Percentiles rank a stretch among this genome's conserved stretches.
Evolutionary conservation across 2,329 filamentous ascomycete genomes (phyloP).

Genomic region (Penicillium sp.): DNA sequence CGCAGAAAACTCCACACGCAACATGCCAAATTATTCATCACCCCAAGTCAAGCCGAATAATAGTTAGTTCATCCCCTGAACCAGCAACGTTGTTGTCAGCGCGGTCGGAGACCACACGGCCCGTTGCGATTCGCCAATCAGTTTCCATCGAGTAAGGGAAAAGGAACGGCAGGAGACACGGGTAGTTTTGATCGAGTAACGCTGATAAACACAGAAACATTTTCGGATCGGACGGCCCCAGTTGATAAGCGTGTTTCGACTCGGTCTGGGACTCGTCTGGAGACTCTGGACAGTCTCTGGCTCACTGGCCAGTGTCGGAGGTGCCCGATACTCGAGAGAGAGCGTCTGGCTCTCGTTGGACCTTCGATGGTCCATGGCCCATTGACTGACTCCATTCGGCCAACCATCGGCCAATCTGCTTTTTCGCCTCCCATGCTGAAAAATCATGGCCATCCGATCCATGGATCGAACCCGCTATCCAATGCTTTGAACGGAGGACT

Average conservation of each 20-base stretch:
- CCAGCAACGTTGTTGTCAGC: background rate
- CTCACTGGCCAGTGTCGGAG: slow-evolving; percentile 34
- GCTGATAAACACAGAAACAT: slow-evolving; percentile 23
- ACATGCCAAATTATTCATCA: background rate
- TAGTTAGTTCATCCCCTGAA: too few relatives aligned
- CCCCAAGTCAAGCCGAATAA: background rate
- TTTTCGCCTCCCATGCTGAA: background rate
- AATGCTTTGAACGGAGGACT: background rate
- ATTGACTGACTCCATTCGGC: background rate
- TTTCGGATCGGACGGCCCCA: slow-evolving; percentile 12
- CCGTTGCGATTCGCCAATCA: slow-evolving; percentile 1
- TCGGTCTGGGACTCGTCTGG: background rate
- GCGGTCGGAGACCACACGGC: slow-evolving; percentile 10
- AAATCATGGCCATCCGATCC: slow-evolving; percentile 15
- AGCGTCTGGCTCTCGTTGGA: background rate
- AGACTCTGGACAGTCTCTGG: too few relatives aligned
- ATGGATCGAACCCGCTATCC: slow-evolving; percentile 18
- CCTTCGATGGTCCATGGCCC: background rate
- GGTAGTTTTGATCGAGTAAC: slow-evolving; percentile 41
- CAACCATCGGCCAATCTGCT: slow-evolving; percentile 2
- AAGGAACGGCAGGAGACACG: slow-evolving; percentile 10
- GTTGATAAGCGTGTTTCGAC: slow-evolving; percentile 22
- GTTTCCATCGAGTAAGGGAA: slow-evolving; percentile 32
- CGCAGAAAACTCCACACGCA: background rate
- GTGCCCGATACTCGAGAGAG: slow-evolving; percentile 31